Conservation (phyloP, 1,284 basidiomycete species). For the Cutaneotrichosporon sp. region DNA sequence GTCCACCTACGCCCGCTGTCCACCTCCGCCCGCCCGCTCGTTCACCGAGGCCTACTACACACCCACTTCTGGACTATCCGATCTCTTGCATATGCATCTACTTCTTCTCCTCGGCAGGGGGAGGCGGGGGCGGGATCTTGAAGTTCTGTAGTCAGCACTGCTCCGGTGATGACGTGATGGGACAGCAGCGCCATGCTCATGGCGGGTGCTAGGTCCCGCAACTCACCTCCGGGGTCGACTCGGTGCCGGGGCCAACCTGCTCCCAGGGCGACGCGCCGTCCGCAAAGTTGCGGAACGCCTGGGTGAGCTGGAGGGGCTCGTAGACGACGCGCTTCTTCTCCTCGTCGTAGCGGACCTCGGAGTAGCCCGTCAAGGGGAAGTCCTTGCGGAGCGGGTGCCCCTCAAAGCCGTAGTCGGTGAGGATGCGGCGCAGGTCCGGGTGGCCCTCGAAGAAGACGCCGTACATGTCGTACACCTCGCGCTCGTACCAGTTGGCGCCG, state of each 20-base stretch:
- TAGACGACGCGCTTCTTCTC: slow-evolving; percentile 98
- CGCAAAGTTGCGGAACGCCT: slow-evolving; percentile 98
- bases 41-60: too few relatives aligned
- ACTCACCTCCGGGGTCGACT: slow-evolving; percentile 42
- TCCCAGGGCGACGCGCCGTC: slow-evolving; percentile 90
- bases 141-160: slow-evolving; percentile 38
- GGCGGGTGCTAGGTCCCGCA: too few relatives aligned
- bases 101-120: slow-evolving; percentile 51
- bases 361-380: slow-evolving; percentile 96
- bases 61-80: too few relatives aligned
- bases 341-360: slow-evolving; percentile 97
- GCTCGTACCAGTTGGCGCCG: slow-evolving; percentile 96
- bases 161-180: too few relatives aligned
- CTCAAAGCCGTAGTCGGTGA: slow-evolving; percentile 99
- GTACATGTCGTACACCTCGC: slow-evolving; percentile 97
- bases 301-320: slow-evolving; percentile 95
- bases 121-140: slow-evolving; percentile 53
- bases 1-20: too few relatives aligned
- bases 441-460: slow-evolving; percentile 97
- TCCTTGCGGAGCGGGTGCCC: slow-evolving; percentile 97
- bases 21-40: too few relatives aligned
- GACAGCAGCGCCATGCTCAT: too few relatives aligned
- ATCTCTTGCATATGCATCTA: slow-evolving; percentile 15
- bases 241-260: slow-evolving; percentile 79
- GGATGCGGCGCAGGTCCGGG: slow-evolving; percentile 95